Conservation (phyloP, 2,329 filamentous ascomycete genomes). For the Drechslera avenae region DNA sequence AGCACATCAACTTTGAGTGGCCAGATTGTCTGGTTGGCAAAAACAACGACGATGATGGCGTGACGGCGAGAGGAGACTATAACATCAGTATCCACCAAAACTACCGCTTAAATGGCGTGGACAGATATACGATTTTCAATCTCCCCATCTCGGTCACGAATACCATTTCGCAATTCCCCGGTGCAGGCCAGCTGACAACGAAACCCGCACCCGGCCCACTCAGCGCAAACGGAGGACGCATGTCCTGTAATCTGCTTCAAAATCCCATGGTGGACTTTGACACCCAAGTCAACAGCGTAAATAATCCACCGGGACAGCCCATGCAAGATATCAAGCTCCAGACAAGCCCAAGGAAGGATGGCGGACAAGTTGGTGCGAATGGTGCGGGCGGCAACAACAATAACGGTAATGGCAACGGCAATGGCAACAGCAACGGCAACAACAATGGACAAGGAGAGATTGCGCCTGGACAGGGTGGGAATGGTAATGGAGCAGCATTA, state of each 20-base stretch:
- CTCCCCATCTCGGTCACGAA: constrained; percentile 72
- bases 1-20: constrained; percentile 75
- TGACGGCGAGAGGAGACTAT: constrained; percentile 63
- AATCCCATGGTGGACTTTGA: constrained; percentile 36
- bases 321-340: constrained; percentile 35
- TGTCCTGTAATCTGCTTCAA: constrained; percentile 36
- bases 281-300: constrained; percentile 36
- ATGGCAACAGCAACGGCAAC: constrained; percentile 14
- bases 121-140: constrained; percentile 73
- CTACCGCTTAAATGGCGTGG: constrained; percentile 67
- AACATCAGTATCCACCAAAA: constrained; percentile 76
- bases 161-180: constrained; percentile 55
- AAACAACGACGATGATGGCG: constrained; percentile 53
- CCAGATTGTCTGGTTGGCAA: constrained; percentile 70
- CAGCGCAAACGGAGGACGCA: constrained; percentile 41
- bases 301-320: constrained; percentile 41
- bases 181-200: constrained; percentile 38
- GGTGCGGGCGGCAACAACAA: constrained; percentile 22
- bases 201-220: constrained; percentile 43
- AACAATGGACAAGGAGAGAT: constrained; percentile 16
- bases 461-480: constrained; percentile 2
- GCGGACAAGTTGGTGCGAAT: constrained; percentile 34
- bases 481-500: constrained; percentile 1
- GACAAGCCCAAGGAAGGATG: constrained; percentile 30
- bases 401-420: constrained; percentile 5